Evolutionary conservation across 2,329 filamentous ascomycete species (phyloP).

Genomic region (Orbilia brochopaga): DNA sequence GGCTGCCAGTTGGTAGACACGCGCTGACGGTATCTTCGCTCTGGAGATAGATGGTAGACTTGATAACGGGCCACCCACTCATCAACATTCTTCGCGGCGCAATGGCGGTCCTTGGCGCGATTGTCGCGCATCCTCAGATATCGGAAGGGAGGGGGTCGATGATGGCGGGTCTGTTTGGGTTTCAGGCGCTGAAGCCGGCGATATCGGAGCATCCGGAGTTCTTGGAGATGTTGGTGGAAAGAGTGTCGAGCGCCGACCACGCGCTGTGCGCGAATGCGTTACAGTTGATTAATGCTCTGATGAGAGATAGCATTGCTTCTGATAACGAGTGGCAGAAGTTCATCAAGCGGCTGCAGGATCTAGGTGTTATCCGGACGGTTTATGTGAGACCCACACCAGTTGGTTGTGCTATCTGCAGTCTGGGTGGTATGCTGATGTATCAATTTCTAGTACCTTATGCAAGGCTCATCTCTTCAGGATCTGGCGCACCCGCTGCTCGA

Average conservation of each 20-base stretch:
- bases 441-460: slow-evolving; percentile 74
- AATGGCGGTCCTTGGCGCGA: slow-evolving; percentile 93
- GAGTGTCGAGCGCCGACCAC: slow-evolving; percentile 92
- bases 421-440: slow-evolving; percentile 17
- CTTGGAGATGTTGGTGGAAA: slow-evolving; percentile 88
- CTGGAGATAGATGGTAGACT: slow-evolving; percentile 71
- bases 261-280: slow-evolving; percentile 93
- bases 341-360: slow-evolving; percentile 88
- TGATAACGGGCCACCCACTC: slow-evolving; percentile 91
- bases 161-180: slow-evolving; percentile 74
- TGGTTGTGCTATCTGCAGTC: neutral
- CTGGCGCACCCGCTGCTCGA: slow-evolving; percentile 87
- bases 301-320: slow-evolving; percentile 84
- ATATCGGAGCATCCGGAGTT: slow-evolving; percentile 92
- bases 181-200: slow-evolving; percentile 87
- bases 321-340: slow-evolving; percentile 95
- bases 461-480: slow-evolving; percentile 89
- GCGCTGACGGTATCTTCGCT: slow-evolving; percentile 27
- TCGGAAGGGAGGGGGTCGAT: slow-evolving; percentile 62
- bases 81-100: slow-evolving; percentile 97
- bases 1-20: slow-evolving; percentile 56
- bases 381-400: slow-evolving; percentile 59
- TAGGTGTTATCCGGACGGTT: slow-evolving; percentile 89
- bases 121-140: slow-evolving; percentile 81
- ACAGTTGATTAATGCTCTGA: slow-evolving; percentile 92